Conservation (phyloP, 306 rosid genomes). For the Lotus japonicus region DNA sequence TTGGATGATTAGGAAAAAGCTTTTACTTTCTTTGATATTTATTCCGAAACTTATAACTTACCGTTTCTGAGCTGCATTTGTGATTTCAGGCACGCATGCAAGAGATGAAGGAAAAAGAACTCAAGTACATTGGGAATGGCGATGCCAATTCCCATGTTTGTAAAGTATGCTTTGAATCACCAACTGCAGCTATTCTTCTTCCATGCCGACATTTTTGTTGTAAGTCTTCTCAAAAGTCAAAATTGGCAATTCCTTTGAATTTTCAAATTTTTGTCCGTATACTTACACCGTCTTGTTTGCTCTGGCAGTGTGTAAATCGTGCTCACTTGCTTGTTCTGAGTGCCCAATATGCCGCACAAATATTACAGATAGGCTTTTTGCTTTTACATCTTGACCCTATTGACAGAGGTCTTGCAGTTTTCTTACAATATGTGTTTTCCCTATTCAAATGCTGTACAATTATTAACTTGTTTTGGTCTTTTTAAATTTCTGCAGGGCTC, state of each 20-base stretch:
- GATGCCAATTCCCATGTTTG: slow-evolving; percentile 88
- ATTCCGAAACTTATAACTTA: neutral
- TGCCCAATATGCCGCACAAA: slow-evolving; percentile 96
- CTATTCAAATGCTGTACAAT: slow-evolving; percentile 5
- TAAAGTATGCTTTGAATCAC: slow-evolving; percentile 94
- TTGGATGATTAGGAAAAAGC: neutral
- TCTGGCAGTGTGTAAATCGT: slow-evolving; percentile 76
- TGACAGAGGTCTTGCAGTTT: slow-evolving; percentile 37
- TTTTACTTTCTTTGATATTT: neutral
- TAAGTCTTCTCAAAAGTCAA: slow-evolving; percentile 36
- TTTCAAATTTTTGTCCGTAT: neutral
- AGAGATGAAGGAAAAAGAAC: slow-evolving; percentile 96
- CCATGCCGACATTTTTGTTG: slow-evolving; percentile 99
- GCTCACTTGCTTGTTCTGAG: slow-evolving; percentile 96
- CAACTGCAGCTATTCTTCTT: slow-evolving; percentile 93
- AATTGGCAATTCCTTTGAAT: neutral
- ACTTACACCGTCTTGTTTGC: slow-evolving; percentile 9
- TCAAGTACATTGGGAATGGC: slow-evolving; percentile 64
- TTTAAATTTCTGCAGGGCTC: slow-evolving; percentile 45
- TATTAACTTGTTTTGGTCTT: neutral
- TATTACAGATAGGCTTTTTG: slow-evolving; percentile 95
- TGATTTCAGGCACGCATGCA: slow-evolving; percentile 89
- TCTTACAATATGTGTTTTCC: neutral
- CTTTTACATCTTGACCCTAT: slow-evolving; percentile 64
- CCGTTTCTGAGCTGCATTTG: neutral